These are phyloP conservation scores for Crinitomyces ghanaensis DNA, from an alignment of 805 yeast genomes.

Conservation along the genomic window DNA sequence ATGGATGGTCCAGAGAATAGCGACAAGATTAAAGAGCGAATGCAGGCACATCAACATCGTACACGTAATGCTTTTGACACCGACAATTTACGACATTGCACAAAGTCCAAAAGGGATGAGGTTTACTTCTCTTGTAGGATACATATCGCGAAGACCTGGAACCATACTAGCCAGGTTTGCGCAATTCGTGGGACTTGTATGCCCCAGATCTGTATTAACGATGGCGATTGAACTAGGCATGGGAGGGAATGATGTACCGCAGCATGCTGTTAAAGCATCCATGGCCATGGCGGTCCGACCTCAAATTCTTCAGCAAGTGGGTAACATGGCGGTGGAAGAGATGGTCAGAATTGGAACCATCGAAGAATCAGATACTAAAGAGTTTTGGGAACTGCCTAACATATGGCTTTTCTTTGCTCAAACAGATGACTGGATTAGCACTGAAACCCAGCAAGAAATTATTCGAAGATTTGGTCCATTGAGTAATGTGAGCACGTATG, in stretches of 20 bases:
- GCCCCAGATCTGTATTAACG: slow-evolving; percentile 20
- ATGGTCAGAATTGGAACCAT: slow-evolving; percentile 37
- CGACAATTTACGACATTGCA: slow-evolving; percentile 55
- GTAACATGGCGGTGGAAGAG: slow-evolving; percentile 49
- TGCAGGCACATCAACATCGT: slow-evolving; percentile 14
- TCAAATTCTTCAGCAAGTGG: slow-evolving; percentile 40
- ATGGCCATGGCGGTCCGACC: slow-evolving; percentile 32
- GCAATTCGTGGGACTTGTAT: slow-evolving; percentile 8
- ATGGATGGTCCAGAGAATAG: slow-evolving; percentile 47
- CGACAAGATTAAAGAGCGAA: slow-evolving; percentile 21
- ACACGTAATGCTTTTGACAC: slow-evolving; percentile 50
- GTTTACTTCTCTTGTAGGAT: slow-evolving; percentile 22
- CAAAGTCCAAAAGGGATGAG: slow-evolving; percentile 31
- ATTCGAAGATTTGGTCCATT: slow-evolving; percentile 28
- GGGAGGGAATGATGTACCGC: slow-evolving; percentile 12
- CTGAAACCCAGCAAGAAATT: slow-evolving; percentile 36
- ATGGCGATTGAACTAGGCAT: slow-evolving; percentile 21
- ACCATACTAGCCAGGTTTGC: slow-evolving; percentile 6
- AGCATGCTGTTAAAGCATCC: slow-evolving; percentile 23
- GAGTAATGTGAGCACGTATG: slow-evolving; percentile 23
- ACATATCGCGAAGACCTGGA: slow-evolving; percentile 15
- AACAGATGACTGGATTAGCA: slow-evolving; percentile 57
- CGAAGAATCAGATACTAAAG: slow-evolving; percentile 8
- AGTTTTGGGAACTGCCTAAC: slow-evolving; percentile 27
- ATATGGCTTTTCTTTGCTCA: slow-evolving; percentile 50